Percentiles rank a stretch among this genome's conserved stretches.
Conservation (phyloP, 768 basidiomycete genomes). For the Mycena crocata region DNA sequence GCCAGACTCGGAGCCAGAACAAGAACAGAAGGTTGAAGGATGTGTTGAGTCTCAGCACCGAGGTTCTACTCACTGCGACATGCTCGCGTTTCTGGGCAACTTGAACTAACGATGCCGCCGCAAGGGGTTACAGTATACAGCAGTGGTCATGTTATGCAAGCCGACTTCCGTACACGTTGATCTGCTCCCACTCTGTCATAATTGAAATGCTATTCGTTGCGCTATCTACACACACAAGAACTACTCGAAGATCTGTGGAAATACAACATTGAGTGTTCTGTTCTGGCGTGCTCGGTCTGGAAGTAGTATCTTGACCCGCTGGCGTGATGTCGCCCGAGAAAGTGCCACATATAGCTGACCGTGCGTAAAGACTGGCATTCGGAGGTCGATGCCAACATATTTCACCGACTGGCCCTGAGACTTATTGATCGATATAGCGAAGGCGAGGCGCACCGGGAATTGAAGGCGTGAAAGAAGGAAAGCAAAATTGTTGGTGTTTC, state of each 20-base stretch:
- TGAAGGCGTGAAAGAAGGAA: slow-evolving; percentile 42
- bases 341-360: slow-evolving; percentile 51
- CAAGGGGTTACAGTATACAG: too few relatives aligned
- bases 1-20: too few relatives aligned
- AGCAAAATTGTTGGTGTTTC: slow-evolving; percentile 17
- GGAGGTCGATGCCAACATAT: slow-evolving; percentile 45
- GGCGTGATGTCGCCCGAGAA: slow-evolving; percentile 38
- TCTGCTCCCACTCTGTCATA: not conserved
- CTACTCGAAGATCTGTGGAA: slow-evolving; percentile 3
- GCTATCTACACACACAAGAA: not conserved
- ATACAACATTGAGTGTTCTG: slow-evolving; percentile 7
- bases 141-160: too few relatives aligned
- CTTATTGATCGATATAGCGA: slow-evolving; percentile 54
- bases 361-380: slow-evolving; percentile 43
- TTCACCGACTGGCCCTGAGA: slow-evolving; percentile 49
- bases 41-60: too few relatives aligned
- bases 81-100: too few relatives aligned
- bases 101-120: too few relatives aligned
- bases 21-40: too few relatives aligned
- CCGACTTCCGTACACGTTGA: not conserved
- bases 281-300: slow-evolving; percentile 9
- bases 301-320: slow-evolving; percentile 37
- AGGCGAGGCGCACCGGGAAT: slow-evolving; percentile 50
- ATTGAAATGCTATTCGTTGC: too few relatives aligned
- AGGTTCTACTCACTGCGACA: too few relatives aligned